Evolutionary conservation across 768 basidiomycete species (phyloP).

Genomic region (Mycena venus): DNA sequence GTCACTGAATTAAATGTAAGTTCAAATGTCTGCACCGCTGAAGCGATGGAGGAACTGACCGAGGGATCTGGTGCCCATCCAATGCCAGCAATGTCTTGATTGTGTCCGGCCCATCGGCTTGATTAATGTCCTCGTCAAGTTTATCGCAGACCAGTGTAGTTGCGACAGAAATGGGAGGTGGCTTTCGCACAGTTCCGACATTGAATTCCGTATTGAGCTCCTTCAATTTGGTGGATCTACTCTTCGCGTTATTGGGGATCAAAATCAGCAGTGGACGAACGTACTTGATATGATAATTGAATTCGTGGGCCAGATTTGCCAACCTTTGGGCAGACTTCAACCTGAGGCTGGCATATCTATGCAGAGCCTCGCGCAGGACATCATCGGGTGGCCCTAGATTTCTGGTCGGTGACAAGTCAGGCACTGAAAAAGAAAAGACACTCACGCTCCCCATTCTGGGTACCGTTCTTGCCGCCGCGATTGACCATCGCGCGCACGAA

Average conservation of each 20-base stretch:
- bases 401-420: background rate
- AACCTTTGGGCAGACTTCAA: background rate
- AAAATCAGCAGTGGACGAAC: background rate
- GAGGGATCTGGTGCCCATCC: constrained; percentile 2
- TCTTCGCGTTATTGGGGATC: background rate
- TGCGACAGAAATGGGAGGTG: background rate
- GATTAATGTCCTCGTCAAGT: background rate
- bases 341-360: background rate
- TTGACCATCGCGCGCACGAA: no score
- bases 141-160: background rate
- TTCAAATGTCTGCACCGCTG: no score
- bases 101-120: background rate
- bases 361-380: background rate
- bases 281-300: background rate
- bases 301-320: background rate
- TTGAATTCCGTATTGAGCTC: constrained; percentile 1
- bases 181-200: background rate
- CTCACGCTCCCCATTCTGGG: background rate
- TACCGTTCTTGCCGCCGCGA: background rate
- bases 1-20: background rate
- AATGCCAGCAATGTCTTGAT: background rate
- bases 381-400: background rate
- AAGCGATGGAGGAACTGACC: background rate
- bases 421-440: background rate
- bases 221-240: background rate